Base-by-base conservation (phyloP, 1,284 basidiomycete species). In the Sutorius eximius region DNA sequence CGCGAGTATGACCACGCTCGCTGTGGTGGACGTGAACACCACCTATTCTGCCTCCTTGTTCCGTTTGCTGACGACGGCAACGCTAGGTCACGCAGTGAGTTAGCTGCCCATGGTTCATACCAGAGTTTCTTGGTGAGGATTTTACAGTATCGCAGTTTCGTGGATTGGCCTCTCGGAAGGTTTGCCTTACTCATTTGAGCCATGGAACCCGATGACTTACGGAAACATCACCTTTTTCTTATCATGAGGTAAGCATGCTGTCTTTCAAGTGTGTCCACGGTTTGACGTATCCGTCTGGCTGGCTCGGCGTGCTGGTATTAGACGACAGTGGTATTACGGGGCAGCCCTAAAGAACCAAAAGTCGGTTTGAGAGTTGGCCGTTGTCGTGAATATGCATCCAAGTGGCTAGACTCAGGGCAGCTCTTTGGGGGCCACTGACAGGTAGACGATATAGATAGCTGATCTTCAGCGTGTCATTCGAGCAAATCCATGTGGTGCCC, bases 201-300 rank as follows among this genome's bases (percentile, higher is more conserved):
- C 66, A 13, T 91, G 87, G 89, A 90, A 90, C 68, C 66, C 77
- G 16, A 85, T 82, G 74, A 87, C 83, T 0, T 87, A 90, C 61
- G 89, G 88, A 32, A 91, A 89, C 64, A 84, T 90, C 63, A 83
- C 86, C 3, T 74, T 82, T 54, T 90, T 44, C 77, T 85, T 49
- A 53, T 73, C 33, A 75, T 75, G 58, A 80, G 88, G 87, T 86
- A 32, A 55, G 47, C 0, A 22, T 46, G 32, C 36, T 59, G 16
- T 50, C 40, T 34, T 48, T 29, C n/a, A 15, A 6, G 34, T n/a
- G 24, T 44, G n/a, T 36, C 24, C 41, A 48, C 47, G 10, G 45
- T 48, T n/a, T 45, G 38, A 58, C 41, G 34, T 34, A 30, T 44
- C 33, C 13, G 5, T 46, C 45, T 70, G 86, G 61, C 62, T 82